Conservation (phyloP, 345 rosid species). For the Eucalyptus erythrocorys region DNA sequence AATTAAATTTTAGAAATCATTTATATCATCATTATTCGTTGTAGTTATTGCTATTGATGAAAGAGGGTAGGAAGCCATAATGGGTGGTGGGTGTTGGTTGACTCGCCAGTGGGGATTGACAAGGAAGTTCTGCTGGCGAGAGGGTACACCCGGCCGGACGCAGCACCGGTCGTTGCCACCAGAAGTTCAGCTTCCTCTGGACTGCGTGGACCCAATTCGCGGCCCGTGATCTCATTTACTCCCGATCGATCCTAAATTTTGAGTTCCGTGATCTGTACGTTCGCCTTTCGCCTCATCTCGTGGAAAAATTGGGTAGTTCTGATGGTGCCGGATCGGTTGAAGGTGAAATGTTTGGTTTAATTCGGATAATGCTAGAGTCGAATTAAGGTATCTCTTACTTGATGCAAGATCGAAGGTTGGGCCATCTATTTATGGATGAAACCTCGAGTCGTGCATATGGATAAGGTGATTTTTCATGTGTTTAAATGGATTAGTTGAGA, state of each 20-base stretch:
- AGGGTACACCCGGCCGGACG: background rate
- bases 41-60: background rate
- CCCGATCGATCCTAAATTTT: background rate
- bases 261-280: background rate
- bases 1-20: too few species aligned
- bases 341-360: background rate
- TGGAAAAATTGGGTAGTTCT: background rate
- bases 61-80: background rate
- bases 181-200: background rate
- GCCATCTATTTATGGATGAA: background rate
- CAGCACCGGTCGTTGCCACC: background rate
- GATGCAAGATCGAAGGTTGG: background rate
- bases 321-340: background rate
- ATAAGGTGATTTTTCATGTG: background rate
- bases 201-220: background rate
- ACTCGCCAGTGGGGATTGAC: background rate
- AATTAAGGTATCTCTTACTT: background rate
- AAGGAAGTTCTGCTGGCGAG: background rate
- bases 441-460: background rate
- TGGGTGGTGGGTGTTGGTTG: background rate
- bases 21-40: too few species aligned
- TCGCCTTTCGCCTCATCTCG: background rate
- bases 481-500: background rate
- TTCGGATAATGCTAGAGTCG: accelerated
- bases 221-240: background rate